Evolutionary conservation across 345 rosid species (phyloP).

Genomic region (Lenwebbia sp.): DNA sequence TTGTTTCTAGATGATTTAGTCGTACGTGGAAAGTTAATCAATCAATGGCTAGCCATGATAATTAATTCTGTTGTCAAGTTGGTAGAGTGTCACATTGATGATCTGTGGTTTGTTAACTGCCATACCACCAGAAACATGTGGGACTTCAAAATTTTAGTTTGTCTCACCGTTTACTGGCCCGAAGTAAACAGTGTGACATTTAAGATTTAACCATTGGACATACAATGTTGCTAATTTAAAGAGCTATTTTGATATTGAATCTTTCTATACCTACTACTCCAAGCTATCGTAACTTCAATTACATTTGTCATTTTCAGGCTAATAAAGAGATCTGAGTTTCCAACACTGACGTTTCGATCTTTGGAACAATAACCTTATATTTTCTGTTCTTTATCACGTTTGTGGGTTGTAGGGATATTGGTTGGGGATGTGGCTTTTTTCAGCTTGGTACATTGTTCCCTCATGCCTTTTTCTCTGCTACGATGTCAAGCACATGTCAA

Average conservation of each 20-base stretch:
- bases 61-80: background rate
- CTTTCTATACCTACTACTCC: background rate
- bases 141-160: background rate
- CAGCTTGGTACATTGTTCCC: background rate
- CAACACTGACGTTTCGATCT: background rate
- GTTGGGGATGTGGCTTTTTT: background rate
- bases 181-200: background rate
- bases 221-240: background rate
- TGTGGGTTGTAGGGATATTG: background rate
- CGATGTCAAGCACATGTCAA: too few relatives aligned
- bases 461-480: background rate
- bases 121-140: background rate
- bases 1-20: background rate
- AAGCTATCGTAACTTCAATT: background rate
- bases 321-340: background rate
- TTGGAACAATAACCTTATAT: background rate
- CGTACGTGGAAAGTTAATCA: background rate
- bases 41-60: background rate
- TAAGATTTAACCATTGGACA: background rate
- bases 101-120: background rate
- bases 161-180: background rate
- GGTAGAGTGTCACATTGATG: background rate
- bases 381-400: background rate
- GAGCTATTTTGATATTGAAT: background rate
- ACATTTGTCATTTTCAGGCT: background rate